Base-by-base conservation (phyloP, 371 early-diverging fungal genomes). In the Mortierella sp. region DNA sequence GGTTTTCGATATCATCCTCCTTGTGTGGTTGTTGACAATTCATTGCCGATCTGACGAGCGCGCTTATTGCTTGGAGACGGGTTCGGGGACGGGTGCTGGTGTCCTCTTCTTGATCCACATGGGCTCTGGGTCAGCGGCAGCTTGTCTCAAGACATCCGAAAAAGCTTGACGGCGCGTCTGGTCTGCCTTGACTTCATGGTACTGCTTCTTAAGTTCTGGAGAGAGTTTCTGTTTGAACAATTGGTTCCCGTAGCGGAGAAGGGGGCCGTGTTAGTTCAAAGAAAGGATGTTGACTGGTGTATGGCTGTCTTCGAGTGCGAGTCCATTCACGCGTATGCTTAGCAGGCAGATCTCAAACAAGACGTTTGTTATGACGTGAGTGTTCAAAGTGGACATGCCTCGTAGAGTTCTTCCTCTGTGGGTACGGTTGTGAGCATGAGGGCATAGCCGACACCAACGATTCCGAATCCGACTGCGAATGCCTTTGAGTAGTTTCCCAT, bases 61-160 rank as follows among this genome's bases (percentile, higher is more conserved):
- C 24, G 54, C 26, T 28, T 53, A 26, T 54, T 61, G 13, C 34
- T 61, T 61, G n/a, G 73, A 50, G 72, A 50, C 72, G 31, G 70
- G 40, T 50, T 70, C 40, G 55, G 69, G 69, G 55, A 48, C 74
- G 13, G 79, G 57, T 16, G 74, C 50, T 14, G 74, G 78, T 11
- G 69, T 75, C 74, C 77, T 78, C 74, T 86, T 86, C 86, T 86
- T 86, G 80, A 82, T 86, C 86, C 86, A 86, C 82, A 82, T 82
- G 24, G 86, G 86, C 43, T 86, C 86, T 46, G 86, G 86, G n/a
- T 86, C 76, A 10, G 74, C 82, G 2, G 86, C 86, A 34, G 86
- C 86, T 26, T 61, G 46, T 46, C 37, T 82, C 72, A 86, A 70
- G 16, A 86, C 86, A 67, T 86, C 86, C 3, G 86, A 78, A 44